Base-by-base conservation (phyloP, 768 basidiomycete genomes). In the Tylopilus sp. region DNA sequence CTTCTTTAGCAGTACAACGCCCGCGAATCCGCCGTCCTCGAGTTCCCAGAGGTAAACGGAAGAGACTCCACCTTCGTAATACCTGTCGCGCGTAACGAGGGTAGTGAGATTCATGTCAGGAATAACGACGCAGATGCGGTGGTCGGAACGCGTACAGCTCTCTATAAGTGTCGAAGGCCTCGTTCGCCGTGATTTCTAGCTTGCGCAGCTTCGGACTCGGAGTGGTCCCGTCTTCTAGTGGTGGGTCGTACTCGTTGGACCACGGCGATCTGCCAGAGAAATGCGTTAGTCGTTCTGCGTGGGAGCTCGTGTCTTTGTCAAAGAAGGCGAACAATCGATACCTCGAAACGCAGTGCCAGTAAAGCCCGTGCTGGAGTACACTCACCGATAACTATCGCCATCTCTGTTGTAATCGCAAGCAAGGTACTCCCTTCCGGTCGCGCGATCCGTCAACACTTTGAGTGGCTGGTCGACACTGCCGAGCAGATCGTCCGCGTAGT, bases 1-100 rank as follows among this genome's bases (percentile, higher is more conserved):
- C 75, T 98, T 99, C 79, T 98, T 97, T 58, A 99, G 75, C 49
- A 99, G 73, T 1, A 98, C 97, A 2, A 96, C 96, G 11, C 97
- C 97, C 10, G 97, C 96, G 70, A 98, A 98, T 46, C 88, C 90
- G 16, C 91, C 92, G 62, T 98, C 95, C 53, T 98, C 96, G 25
- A 94, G 78, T 67, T 98, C 96, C 97, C 97, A 99, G 19, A 99
- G 83, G 71, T 95, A 99, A 16, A 97, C 96, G 22, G 90, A 93
- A 25, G 93, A 97, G 3, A 92, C 86, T 4, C 97, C 97, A n/a
- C 96, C 96, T 72, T 98, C 97, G 70, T 85, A 99, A 76, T 99
- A 99, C 80, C 88, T 90, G 59, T 61, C 42, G 14, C 47, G 29
- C 17, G 47, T 45, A 26, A 44, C 36, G 31, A 25, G 28, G 45